Conservation (phyloP, 495 filamentous ascomycete species). For the Podospora conica region DNA sequence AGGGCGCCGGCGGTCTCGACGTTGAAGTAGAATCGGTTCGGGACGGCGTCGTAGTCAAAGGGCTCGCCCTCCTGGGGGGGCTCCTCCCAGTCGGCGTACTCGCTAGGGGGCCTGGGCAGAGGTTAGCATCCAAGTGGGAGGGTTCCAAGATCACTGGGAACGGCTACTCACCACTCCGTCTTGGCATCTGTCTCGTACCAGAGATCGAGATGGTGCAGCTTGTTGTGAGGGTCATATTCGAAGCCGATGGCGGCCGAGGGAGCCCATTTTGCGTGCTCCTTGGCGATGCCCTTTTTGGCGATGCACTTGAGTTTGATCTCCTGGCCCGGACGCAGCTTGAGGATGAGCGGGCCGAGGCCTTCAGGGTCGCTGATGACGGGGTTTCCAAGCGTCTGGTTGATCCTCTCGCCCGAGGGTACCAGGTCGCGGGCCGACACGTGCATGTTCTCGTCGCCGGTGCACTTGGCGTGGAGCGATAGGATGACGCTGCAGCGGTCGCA, state of each 20-base stretch:
- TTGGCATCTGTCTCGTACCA: constrained; percentile 87
- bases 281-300: constrained; percentile 96
- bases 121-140: neutral
- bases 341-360: constrained; percentile 72
- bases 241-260: constrained; percentile 89
- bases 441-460: constrained; percentile 76
- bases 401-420: constrained; percentile 61
- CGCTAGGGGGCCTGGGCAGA: constrained; percentile 65
- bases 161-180: constrained; percentile 74
- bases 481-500: constrained; percentile 86
- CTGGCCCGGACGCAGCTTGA: constrained; percentile 81
- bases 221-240: constrained; percentile 97
- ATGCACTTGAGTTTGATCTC: constrained; percentile 84
- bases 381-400: constrained; percentile 55
- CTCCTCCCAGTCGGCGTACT: constrained; percentile 83
- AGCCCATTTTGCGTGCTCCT: constrained; percentile 97
- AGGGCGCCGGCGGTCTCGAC: constrained; percentile 85
- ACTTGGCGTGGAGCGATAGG: constrained; percentile 74
- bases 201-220: constrained; percentile 76
- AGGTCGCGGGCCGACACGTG: constrained; percentile 86
- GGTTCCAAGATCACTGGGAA: neutral
- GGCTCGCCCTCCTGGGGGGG: constrained; percentile 70
- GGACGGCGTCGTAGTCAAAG: constrained; percentile 86
- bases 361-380: constrained; percentile 84
- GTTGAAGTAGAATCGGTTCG: constrained; percentile 81